phyloP scores from a whole-genome alignment of 2,329 filamentous ascomycete genomes.

The Penicillium occitanis region DNA sequence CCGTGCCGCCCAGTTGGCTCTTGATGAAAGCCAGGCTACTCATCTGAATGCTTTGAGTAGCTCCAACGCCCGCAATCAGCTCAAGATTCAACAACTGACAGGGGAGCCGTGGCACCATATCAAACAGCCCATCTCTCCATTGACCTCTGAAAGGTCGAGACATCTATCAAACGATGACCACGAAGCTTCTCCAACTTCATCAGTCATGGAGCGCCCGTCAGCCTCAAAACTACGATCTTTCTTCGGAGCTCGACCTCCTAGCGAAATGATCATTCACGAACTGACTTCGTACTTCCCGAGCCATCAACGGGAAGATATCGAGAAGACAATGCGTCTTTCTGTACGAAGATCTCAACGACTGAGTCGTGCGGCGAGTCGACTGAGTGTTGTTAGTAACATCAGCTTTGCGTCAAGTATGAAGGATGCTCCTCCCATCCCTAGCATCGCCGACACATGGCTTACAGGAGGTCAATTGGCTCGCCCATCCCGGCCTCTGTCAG shows the following conservation, averaged over 20 bases:
- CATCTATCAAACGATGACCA: slow-evolving; percentile 33
- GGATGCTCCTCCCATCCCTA: slow-evolving; percentile 92
- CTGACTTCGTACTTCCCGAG: slow-evolving; percentile 96
- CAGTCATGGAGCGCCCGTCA: slow-evolving; percentile 22
- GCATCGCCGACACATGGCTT: slow-evolving; percentile 92
- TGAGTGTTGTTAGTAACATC: slow-evolving; percentile 90
- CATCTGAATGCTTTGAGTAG: slow-evolving; percentile 62
- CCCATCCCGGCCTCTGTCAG: slow-evolving; percentile 59
- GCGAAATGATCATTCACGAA: slow-evolving; percentile 95
- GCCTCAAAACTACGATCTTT: slow-evolving; percentile 58
- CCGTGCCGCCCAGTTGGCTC: slow-evolving; percentile 81
- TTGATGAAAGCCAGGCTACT: slow-evolving; percentile 78
- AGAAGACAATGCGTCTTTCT: slow-evolving; percentile 89
- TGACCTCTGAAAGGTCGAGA: slow-evolving; percentile 36
- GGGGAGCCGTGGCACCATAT: slow-evolving; percentile 85
- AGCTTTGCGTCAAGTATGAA: slow-evolving; percentile 90
- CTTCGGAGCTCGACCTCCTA: slow-evolving; percentile 87
- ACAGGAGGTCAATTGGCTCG: slow-evolving; percentile 55
- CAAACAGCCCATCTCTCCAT: slow-evolving; percentile 82
- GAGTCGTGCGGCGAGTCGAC: slow-evolving; percentile 86
- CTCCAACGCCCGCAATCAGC: slow-evolving; percentile 73
- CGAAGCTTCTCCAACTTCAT: slow-evolving; percentile 27
- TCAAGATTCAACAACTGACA: slow-evolving; percentile 84
- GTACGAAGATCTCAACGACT: slow-evolving; percentile 86
- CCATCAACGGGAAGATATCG: slow-evolving; percentile 89